Conservation (phyloP, 257 asterid genomes). For the Haberlea rhodopensis region DNA sequence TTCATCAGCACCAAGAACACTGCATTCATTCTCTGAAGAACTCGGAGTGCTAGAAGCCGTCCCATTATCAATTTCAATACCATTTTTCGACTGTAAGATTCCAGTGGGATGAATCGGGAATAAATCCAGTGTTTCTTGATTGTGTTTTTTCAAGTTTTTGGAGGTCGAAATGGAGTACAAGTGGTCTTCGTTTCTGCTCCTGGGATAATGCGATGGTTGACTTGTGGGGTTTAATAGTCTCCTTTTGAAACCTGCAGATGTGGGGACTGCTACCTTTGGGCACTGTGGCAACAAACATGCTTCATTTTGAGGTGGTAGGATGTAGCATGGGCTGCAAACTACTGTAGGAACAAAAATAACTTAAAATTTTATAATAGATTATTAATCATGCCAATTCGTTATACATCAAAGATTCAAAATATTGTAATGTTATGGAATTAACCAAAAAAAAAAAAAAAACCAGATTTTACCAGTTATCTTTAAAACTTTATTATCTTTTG, state of each 20-base stretch:
- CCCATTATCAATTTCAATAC: constrained; percentile 4
- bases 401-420: too few relatives aligned
- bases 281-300: constrained; percentile 35
- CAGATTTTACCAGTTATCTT: too few relatives aligned
- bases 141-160: constrained; percentile 1
- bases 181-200: neutral
- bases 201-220: constrained; percentile 21
- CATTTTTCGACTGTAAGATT: constrained; percentile 35
- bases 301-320: constrained; percentile 37
- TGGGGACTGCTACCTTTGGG: constrained; percentile 44
- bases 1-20: constrained; percentile 17
- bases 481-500: too few relatives aligned
- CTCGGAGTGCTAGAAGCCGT: constrained; percentile 11
- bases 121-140: constrained; percentile 67
- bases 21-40: constrained; percentile 18
- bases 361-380: too few relatives aligned
- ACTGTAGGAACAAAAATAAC: constrained; percentile 30
- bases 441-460: too few relatives aligned
- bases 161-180: neutral
- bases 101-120: constrained; percentile 82
- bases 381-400: too few relatives aligned
- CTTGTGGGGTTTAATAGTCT: constrained; percentile 22
- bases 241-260: constrained; percentile 37
- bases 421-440: too few relatives aligned
- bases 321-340: constrained; percentile 55